These are phyloP conservation scores for Trametes pubescens DNA, from an alignment of 1,284 basidiomycete genomes.

Conservation along the genomic window DNA sequence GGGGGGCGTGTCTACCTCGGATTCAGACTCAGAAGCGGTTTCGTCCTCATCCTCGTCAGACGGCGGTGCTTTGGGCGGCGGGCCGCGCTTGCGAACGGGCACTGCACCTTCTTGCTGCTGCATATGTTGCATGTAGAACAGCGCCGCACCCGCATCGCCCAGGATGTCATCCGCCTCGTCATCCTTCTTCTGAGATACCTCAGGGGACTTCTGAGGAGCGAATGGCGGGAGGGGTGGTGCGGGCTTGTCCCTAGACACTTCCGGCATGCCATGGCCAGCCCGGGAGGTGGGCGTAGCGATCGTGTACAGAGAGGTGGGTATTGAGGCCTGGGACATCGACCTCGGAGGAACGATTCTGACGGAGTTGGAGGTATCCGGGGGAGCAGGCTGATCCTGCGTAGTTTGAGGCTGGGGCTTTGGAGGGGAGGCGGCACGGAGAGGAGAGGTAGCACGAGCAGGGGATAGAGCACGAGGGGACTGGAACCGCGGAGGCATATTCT, in stretches of 20 bases:
- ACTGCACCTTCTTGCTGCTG: conserved; percentile 44
- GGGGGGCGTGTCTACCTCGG: conserved; percentile 37
- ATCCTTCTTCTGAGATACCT: conserved; percentile 25
- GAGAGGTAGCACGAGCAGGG: conserved; percentile 22
- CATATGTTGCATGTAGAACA: conserved; percentile 74
- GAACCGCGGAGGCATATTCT: conserved; percentile 26
- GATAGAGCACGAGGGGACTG: conserved; percentile 26
- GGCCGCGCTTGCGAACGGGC: conserved; percentile 31
- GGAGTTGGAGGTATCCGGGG: conserved; percentile 19
- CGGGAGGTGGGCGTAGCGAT: conserved; percentile 26
- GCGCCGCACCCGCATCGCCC: conserved; percentile 65
- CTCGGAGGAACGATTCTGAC: conserved; percentile 28
- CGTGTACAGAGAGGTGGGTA: conserved; percentile 27
- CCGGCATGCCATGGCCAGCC: not conserved
- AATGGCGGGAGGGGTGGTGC: conserved; percentile 14
- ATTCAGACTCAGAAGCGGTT: conserved; percentile 35
- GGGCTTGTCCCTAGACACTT: conserved; percentile 13
- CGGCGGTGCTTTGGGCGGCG: conserved; percentile 27
- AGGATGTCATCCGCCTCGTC: conserved; percentile 45
- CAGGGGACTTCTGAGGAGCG: conserved; percentile 14
- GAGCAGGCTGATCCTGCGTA: not conserved
- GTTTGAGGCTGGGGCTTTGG: conserved; percentile 11
- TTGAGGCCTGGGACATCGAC: conserved; percentile 30
- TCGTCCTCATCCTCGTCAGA: conserved; percentile 38
- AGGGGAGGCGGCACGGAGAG: conserved; percentile 18